phyloP scores from a whole-genome alignment of 2,329 filamentous ascomycete genomes.

The Xylaria hypoxylon region DNA sequence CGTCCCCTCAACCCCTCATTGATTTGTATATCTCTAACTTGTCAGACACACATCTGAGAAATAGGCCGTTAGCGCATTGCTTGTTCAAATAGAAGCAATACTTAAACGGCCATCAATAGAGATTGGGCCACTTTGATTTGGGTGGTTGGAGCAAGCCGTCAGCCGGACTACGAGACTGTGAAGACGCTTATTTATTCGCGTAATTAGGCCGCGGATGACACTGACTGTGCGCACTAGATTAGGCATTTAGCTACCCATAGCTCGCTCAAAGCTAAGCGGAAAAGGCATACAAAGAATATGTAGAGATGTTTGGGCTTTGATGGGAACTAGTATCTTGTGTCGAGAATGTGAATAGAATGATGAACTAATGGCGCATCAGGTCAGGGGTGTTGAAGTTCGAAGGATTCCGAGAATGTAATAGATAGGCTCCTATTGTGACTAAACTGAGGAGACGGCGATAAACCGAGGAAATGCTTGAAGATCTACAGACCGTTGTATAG shows the following conservation, averaged over 20 bases:
- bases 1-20: too few species aligned
- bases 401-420: background rate
- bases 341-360: slow-evolving; percentile 9
- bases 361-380: background rate
- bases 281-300: slow-evolving; percentile 4
- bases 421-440: background rate
- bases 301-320: background rate
- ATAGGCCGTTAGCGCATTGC: background rate
- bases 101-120: background rate
- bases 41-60: background rate
- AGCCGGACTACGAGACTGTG: background rate
- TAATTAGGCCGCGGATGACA: background rate
- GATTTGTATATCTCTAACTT: background rate
- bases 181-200: slow-evolving; percentile 1
- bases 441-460: background rate
- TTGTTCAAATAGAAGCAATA: background rate
- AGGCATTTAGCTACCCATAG: slow-evolving; percentile 18
- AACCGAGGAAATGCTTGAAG: background rate
- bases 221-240: slow-evolving; percentile 12
- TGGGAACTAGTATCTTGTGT: slow-evolving; percentile 5
- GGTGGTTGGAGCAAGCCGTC: too few species aligned
- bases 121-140: background rate
- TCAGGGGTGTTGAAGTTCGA: background rate
- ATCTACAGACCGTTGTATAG: background rate
- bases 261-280: slow-evolving; percentile 1